Evolutionary conservation across 352 stramenopile genomes (phyloP), one percentile per base, ranked within the genome.

Genomic region (Vaucheria bursata): DNA sequence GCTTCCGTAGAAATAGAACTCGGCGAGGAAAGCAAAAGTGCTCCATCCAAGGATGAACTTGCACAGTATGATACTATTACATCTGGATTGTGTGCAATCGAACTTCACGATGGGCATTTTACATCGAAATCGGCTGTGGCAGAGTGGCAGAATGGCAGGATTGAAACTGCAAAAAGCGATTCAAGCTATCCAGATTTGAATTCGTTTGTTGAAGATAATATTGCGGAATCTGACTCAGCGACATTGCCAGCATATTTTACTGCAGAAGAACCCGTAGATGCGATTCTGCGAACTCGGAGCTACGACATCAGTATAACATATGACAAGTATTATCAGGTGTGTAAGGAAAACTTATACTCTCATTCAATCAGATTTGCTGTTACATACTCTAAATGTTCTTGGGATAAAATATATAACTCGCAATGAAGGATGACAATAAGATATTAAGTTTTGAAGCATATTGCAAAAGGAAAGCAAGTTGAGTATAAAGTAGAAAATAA

Each of bases 271-370:
- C 75, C 79, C 37, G 77, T 84, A 18, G 79, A 84, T 12, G 86
- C 90, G 73, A 84, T 91, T 50, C 31, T 90, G n/a, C 86, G 85
- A 31, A 97, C 94, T 36, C 91, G 95, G 74, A 97, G 92, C 66
- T 99, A 99, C 86, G 95, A 99, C 85, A 78, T 99, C 7, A 95
- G 87, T 74, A 98, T 99, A 79, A 98, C 93, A 39, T 99, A 99
- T 87, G 96, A 99, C 87, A 98, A 98, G 85, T 98, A 98, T 86
- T 98, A 98, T 82, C 95, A 98, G 87, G 59, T 69, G 59, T 18
- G 45, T 25, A 25, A 25, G 25, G 45, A 25, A n/a, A 98, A n/a
- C n/a, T n/a, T n/a, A n/a, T n/a, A n/a, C n/a, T n/a, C n/a, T n/a
- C n/a, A n/a, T n/a, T n/a, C n/a, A n/a, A n/a, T n/a, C n/a, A n/a